phyloP scores from a whole-genome alignment of 75 land plant species.

The Azolla pinnata region DNA sequence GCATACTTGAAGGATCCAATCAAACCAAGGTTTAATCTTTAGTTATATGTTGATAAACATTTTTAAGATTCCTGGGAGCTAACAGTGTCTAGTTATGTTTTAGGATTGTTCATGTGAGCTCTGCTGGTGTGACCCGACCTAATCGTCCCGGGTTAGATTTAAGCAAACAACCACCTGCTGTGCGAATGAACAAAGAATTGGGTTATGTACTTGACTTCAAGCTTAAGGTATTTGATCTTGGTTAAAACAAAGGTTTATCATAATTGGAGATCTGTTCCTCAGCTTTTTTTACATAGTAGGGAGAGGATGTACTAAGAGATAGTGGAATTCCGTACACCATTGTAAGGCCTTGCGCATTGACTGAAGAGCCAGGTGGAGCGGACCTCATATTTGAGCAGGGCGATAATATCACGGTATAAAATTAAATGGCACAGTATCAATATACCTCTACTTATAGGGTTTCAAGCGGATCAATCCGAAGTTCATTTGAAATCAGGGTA shows the following conservation, averaged over 20 bases:
- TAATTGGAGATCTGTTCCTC: too few species aligned
- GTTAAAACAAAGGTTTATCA: too few species aligned
- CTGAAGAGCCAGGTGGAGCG: conserved; percentile 98
- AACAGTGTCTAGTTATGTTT: conserved; percentile 1
- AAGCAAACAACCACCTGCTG: conserved; percentile 98
- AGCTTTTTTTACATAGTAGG: conserved; percentile 26
- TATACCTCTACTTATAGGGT: too few species aligned
- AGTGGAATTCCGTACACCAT: conserved; percentile 93
- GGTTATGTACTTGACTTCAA: conserved; percentile 79
- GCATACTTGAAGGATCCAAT: conserved; percentile 79
- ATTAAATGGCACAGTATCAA: too few species aligned
- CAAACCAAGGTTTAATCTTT: conserved; percentile 53
- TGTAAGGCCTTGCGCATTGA: conserved; percentile 91
- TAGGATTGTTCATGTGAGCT: conserved; percentile 91
- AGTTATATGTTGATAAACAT: not conserved
- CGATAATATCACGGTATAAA: conserved; percentile 83
- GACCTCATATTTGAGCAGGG: conserved; percentile 97
- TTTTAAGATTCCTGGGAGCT: not conserved
- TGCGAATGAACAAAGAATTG: conserved; percentile 88
- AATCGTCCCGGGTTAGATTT: conserved; percentile 95
- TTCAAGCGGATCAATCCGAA: too few species aligned
- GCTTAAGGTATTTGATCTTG: conserved; percentile 46
- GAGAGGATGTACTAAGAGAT: conserved; percentile 85
- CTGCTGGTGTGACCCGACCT: conserved; percentile 96
- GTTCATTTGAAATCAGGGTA: too few species aligned